Base-by-base conservation (phyloP, 1,284 basidiomycete species). In the Schizophyllum commune region DNA sequence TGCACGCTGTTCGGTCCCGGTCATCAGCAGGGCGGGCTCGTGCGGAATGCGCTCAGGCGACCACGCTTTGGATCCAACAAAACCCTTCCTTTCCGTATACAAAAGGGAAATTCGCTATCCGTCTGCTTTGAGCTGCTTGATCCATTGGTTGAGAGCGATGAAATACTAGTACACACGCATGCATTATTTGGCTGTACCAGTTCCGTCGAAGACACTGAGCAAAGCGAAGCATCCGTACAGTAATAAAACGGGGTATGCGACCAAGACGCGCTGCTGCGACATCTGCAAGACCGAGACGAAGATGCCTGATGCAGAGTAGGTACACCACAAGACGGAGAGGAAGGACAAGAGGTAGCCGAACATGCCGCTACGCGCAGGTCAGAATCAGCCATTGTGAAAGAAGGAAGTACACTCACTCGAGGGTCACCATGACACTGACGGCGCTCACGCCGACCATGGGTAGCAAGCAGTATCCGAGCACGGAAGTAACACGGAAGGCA, bases 391-490 rank as follows among this genome's bases (percentile, higher is more conserved):
- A 51, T 64, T 61, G 32, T 19, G 60, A 54, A 53, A 55, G 56
- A 58, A 32, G 34, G 5, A 15, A 19, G 4, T 58, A 5, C 20
- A 86, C 93, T 63, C 75, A 96, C 94, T 99, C 92, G 60, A 98
- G 83, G 21, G 90, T 88, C 52, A 95, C 80, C 65, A 91, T 84
- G 62, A 99, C 91, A 65, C 93, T 95, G 53, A 98, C 78, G 17
- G 92, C 89, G 55, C 94, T 91, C 9, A 99, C 86, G n/a, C 94
- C 91, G 57, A 98, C 96, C 87, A 99, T 94, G 1, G 97, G 97
- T 22, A 99, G 77, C 34, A 99, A 79, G 71, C 97, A 99, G 73
- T 99, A 99, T 4, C 97, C 97, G 15, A 99, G 82, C 13, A 99
- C 97, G 21, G 93, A 96, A 6, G 93, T 92, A 19, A 96, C 95